Evolutionary conservation across 176 grass and related monocot species (phyloP).

Genomic region (Leersia perrieri): DNA sequence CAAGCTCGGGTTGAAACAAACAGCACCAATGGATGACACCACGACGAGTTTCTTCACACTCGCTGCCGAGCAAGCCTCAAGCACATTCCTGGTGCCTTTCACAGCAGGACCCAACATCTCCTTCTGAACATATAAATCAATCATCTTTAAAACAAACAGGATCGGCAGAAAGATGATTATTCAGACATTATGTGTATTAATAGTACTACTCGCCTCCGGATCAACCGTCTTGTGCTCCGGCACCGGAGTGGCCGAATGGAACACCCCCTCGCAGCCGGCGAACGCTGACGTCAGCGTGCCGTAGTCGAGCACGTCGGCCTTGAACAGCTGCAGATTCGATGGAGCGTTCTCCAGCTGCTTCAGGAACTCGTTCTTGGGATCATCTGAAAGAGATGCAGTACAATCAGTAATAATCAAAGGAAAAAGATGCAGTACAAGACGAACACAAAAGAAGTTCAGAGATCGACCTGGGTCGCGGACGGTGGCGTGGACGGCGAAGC

Average conservation of each 20-base stretch:
- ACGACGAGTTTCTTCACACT: constrained; percentile 22
- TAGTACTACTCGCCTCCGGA: constrained; percentile 30
- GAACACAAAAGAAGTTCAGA: too few species aligned
- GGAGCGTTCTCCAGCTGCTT: constrained; percentile 31
- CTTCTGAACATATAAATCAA: not conserved
- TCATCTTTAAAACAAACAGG: not conserved
- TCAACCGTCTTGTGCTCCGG: not conserved
- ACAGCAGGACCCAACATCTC: constrained; percentile 29
- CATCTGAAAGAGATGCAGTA: not conserved
- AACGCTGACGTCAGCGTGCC: constrained; percentile 36
- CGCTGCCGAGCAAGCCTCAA: constrained; percentile 17
- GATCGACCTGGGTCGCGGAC: constrained; percentile 48
- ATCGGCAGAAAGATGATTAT: not conserved
- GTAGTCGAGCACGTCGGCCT: constrained; percentile 51
- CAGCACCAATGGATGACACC: constrained; percentile 25
- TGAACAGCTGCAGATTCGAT: constrained; percentile 45
- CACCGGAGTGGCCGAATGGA: constrained; percentile 52
- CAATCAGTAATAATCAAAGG: too few species aligned
- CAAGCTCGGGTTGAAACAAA: constrained; percentile 22
- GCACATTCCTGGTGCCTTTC: constrained; percentile 22
- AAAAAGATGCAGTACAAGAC: not conserved
- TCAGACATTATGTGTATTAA: not conserved
- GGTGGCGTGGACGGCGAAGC: constrained; percentile 54
- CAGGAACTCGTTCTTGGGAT: constrained; percentile 44
- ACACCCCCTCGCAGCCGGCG: constrained; percentile 46